Evolutionary conservation across 371 early-diverging fungal species (phyloP).

Genomic region (Choanephora cucurbitarum): DNA sequence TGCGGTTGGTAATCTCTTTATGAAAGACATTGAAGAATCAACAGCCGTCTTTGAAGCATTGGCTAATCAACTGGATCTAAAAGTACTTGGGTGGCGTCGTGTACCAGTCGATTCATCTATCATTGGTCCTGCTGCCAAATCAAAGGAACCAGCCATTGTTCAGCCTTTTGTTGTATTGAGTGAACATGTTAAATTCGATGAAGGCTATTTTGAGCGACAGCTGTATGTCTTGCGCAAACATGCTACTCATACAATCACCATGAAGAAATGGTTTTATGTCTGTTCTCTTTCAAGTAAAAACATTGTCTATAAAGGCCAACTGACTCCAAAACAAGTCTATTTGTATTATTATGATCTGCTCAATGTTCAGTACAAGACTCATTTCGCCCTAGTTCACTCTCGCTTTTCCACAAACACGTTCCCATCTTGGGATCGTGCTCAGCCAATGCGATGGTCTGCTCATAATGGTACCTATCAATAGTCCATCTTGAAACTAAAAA

Average conservation of each 20-base stretch:
- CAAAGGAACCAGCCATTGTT: slow-evolving; percentile 91
- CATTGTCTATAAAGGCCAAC: slow-evolving; percentile 95
- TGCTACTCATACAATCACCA: slow-evolving; percentile 76
- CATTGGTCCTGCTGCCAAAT: slow-evolving; percentile 85
- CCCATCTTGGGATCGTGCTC: slow-evolving; percentile 98
- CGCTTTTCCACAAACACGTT: slow-evolving; percentile 98
- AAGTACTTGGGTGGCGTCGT: slow-evolving; percentile 87
- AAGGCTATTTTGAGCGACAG: slow-evolving; percentile 79
- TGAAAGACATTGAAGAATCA: slow-evolving; percentile 68
- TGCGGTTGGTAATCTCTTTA: slow-evolving; percentile 92
- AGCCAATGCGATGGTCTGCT: slow-evolving; percentile 96
- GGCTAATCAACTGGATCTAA: slow-evolving; percentile 70
- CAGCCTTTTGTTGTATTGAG: slow-evolving; percentile 87
- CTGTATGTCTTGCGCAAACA: slow-evolving; percentile 91
- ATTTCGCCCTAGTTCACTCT: slow-evolving; percentile 96
- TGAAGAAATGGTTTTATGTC: slow-evolving; percentile 92
- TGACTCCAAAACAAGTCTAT: slow-evolving; percentile 93
- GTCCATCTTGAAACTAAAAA: neutral
- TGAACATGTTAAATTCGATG: slow-evolving; percentile 52
- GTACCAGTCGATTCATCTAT: slow-evolving; percentile 87
- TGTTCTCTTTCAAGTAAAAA: slow-evolving; percentile 92
- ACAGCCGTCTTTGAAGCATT: slow-evolving; percentile 77
- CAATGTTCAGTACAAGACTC: slow-evolving; percentile 77
- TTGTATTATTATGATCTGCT: slow-evolving; percentile 88
- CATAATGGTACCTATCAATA: slow-evolving; percentile 89